These are phyloP conservation scores for Penicillium sp. DNA, from an alignment of 2,329 filamentous ascomycete genomes.

Conservation along the genomic window DNA sequence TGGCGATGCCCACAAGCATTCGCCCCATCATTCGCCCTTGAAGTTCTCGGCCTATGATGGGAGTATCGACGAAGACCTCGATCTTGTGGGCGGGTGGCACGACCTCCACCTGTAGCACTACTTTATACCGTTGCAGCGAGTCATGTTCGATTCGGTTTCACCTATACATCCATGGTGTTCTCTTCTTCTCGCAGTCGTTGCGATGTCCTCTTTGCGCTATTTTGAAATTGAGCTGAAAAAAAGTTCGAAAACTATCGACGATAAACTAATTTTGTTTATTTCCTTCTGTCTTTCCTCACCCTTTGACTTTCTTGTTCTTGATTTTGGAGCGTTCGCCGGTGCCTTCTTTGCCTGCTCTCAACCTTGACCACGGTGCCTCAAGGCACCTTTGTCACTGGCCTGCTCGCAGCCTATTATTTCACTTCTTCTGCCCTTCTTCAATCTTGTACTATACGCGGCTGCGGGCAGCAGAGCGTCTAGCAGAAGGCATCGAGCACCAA, in stretches of 20 bases:
- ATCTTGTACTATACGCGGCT: constrained; percentile 25
- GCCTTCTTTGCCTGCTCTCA: constrained; percentile 14
- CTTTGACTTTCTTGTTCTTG: constrained; percentile 21
- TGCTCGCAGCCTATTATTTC: constrained; percentile 6
- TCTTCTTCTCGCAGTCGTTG: constrained; percentile 21
- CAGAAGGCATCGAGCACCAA: constrained; percentile 18
- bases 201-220: constrained; percentile 15
- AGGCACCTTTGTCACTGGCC: background rate
- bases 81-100: constrained; percentile 95
- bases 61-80: constrained; percentile 67
- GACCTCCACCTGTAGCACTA: constrained; percentile 61
- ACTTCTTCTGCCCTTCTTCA: constrained; percentile 8
- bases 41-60: constrained; percentile 53
- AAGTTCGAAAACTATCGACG: constrained; percentile 26
- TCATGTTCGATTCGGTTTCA: constrained; percentile 7
- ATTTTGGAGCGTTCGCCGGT: constrained; percentile 16
- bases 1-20: constrained; percentile 31
- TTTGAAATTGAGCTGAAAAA: constrained; percentile 27
- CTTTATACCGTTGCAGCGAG: constrained; percentile 11
- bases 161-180: constrained; percentile 1
- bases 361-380: background rate
- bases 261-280: constrained; percentile 26
- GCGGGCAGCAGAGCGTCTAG: constrained; percentile 13
- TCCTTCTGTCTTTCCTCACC: constrained; percentile 1
- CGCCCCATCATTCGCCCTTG: constrained; percentile 35